These are phyloP conservation scores for Flaveria floridana DNA, from an alignment of 140 eudicot genomes.

Conservation along the genomic window DNA sequence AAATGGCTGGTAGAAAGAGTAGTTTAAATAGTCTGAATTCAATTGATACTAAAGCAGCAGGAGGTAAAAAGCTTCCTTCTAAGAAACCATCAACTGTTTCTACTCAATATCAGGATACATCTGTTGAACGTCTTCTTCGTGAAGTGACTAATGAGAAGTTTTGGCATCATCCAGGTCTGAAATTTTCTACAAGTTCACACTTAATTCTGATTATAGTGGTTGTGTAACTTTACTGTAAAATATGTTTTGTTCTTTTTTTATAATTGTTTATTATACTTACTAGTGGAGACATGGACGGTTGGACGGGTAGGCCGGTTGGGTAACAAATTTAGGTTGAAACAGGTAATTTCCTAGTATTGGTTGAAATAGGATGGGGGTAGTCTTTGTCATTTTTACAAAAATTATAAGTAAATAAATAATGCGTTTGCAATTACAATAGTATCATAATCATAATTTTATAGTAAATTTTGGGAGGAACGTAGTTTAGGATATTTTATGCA, in stretches of 20 bases:
- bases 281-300: background rate
- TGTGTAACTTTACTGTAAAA: slow-evolving; percentile 6
- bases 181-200: slow-evolving; percentile 12
- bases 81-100: slow-evolving; percentile 57
- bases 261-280: background rate
- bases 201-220: slow-evolving; percentile 6
- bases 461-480: background rate
- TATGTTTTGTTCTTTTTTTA: slow-evolving; percentile 7
- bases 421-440: background rate
- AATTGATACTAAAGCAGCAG: slow-evolving; percentile 50
- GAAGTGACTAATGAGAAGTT: slow-evolving; percentile 93
- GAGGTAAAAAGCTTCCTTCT: slow-evolving; percentile 65
- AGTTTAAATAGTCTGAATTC: slow-evolving; percentile 50
- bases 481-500: background rate
- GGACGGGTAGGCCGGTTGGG: background rate
- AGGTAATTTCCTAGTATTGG: background rate
- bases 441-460: background rate
- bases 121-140: slow-evolving; percentile 94
- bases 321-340: background rate
- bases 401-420: background rate
- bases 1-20: slow-evolving; percentile 55
- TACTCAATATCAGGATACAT: slow-evolving; percentile 72
- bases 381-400: background rate
- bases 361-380: background rate
- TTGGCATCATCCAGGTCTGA: slow-evolving; percentile 93